Percentiles rank a stretch among this genome's conserved stretches.
phyloP scores from a whole-genome alignment of 2,329 filamentous ascomycete species.

The Aaosphaeria arxii region DNA sequence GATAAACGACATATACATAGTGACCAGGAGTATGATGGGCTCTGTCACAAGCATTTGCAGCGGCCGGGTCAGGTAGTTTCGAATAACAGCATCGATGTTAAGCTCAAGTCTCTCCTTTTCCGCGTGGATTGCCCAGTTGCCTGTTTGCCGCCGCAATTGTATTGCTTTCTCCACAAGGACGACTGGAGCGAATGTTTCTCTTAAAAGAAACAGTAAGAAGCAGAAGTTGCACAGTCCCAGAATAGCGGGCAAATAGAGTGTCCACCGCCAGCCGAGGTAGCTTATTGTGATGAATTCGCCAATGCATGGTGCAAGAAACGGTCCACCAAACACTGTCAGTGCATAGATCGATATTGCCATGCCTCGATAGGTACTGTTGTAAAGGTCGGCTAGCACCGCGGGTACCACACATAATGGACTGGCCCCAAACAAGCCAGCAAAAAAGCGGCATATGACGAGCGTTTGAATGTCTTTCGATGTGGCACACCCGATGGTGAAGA shows the following conservation, averaged over 20 bases:
- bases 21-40: conserved; percentile 18
- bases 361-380: background rate
- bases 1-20: conserved; percentile 8
- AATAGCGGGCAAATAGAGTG: background rate
- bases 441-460: background rate
- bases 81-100: conserved; percentile 34
- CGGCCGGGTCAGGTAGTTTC: conserved; percentile 16
- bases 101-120: conserved; percentile 1
- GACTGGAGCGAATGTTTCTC: background rate
- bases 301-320: background rate
- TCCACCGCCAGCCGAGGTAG: background rate
- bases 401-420: background rate
- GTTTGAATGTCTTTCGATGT: conserved; percentile 52
- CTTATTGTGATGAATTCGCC: background rate
- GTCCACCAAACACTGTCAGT: background rate
- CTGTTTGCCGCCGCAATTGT: background rate
- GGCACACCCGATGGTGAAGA: conserved; percentile 56
- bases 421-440: background rate
- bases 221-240: background rate
- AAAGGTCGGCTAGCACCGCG: background rate
- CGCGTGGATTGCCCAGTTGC: background rate
- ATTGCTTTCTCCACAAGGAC: background rate
- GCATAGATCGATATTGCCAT: background rate
- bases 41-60: conserved; percentile 28
- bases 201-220: background rate